phyloP scores from a whole-genome alignment of 495 filamentous ascomycete species.

The Haplographium delicatum region DNA sequence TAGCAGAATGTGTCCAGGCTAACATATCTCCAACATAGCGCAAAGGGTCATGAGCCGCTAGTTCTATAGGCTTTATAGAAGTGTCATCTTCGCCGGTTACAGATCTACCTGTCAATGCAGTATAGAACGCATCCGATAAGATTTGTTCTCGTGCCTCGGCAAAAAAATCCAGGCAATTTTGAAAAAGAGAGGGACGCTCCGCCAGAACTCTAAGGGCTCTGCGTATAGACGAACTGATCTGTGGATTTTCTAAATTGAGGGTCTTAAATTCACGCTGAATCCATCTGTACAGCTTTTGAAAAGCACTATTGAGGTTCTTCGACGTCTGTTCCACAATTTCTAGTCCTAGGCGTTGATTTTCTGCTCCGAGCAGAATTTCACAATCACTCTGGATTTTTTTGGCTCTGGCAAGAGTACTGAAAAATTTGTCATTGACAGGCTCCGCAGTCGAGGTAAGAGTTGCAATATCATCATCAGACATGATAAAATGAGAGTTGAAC shows the following conservation, averaged over 20 bases:
- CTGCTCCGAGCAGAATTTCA: slow-evolving; percentile 80
- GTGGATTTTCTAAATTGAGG: slow-evolving; percentile 89
- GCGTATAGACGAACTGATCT: slow-evolving; percentile 81
- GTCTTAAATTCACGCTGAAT: slow-evolving; percentile 90
- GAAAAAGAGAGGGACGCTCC: slow-evolving; percentile 84
- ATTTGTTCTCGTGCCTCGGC: slow-evolving; percentile 85
- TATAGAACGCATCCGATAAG: slow-evolving; percentile 84
- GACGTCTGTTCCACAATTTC: slow-evolving; percentile 91
- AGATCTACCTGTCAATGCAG: slow-evolving; percentile 74
- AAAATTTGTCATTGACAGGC: slow-evolving; percentile 83
- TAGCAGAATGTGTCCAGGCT: slow-evolving; percentile 90
- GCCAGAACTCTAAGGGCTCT: slow-evolving; percentile 82
- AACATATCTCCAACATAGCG: slow-evolving; percentile 97
- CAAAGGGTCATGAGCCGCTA: slow-evolving; percentile 85
- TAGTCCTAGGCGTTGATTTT: slow-evolving; percentile 78
- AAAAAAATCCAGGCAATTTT: slow-evolving; percentile 91
- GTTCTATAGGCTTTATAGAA: slow-evolving; percentile 85
- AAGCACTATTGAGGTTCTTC: slow-evolving; percentile 79
- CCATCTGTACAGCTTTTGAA: slow-evolving; percentile 94
- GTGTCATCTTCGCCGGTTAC: slow-evolving; percentile 36
- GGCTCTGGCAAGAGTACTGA: slow-evolving; percentile 68
- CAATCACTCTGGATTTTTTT: slow-evolving; percentile 87
- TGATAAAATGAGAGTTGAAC: slow-evolving; percentile 77
- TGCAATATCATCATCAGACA: slow-evolving; percentile 72
- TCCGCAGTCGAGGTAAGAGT: slow-evolving; percentile 69